phyloP scores from a whole-genome alignment of 2,329 filamentous ascomycete species.

The Acephala macrosclerotiorum region DNA sequence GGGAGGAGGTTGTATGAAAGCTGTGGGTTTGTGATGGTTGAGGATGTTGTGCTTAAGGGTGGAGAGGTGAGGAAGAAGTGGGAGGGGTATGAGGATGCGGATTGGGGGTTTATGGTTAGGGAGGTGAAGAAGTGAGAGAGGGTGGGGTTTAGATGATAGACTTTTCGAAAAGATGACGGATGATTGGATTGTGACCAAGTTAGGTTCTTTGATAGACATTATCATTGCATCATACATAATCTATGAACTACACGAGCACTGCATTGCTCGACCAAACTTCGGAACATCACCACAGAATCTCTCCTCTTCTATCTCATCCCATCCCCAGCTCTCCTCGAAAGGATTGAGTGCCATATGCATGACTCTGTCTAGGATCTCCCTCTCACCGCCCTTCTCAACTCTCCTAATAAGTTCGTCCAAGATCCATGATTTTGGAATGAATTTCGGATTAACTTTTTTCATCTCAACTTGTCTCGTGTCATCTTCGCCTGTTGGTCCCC shows the following conservation, averaged over 20 bases:
- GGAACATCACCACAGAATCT: conserved; percentile 89
- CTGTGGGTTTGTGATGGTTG: conserved; percentile 36
- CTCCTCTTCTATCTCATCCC: conserved; percentile 76
- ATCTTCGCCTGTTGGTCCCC: conserved; percentile 66
- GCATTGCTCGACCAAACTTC: conserved; percentile 77
- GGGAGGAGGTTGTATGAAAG: conserved; percentile 36
- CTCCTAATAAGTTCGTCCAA: conserved; percentile 91
- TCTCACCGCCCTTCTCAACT: conserved; percentile 84
- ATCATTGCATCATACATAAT: background rate
- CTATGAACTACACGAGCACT: conserved; percentile 93
- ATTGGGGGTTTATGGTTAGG: conserved; percentile 26
- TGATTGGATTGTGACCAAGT: too few relatives aligned
- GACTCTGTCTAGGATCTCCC: conserved; percentile 77
- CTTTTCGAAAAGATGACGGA: background rate
- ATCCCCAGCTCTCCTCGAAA: conserved; percentile 80
- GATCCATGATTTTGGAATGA: conserved; percentile 89
- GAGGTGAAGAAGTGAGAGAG: background rate
- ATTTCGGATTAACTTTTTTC: conserved; percentile 91
- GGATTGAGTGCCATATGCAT: conserved; percentile 87
- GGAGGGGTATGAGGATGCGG: conserved; percentile 34
- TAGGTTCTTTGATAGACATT: background rate
- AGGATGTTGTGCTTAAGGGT: conserved; percentile 31
- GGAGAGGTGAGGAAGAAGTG: background rate
- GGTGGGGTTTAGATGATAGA: background rate
- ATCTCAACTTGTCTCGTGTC: conserved; percentile 73